Base-by-base conservation (phyloP, 164 flowering plant species). In the Dillenia suffruticosa region DNA sequence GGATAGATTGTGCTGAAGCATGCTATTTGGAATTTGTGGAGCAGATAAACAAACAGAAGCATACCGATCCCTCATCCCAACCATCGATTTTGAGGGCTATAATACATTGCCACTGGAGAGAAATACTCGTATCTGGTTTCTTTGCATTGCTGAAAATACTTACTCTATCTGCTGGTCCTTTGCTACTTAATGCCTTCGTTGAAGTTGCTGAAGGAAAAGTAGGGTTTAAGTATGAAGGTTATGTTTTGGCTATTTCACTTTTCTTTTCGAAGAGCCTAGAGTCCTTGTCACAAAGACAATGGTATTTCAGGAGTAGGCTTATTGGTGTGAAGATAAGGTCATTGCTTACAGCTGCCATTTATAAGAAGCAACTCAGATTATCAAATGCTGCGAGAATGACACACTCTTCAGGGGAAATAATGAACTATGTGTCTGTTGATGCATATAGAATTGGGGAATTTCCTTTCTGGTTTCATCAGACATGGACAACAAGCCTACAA, bases 401-500 rank as follows among this genome's bases (percentile, higher is more conserved):
- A 9, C 78, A 79, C 50, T 79, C 83, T 1, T 53, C 69, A 15
- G 85, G 81, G 24, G 81, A 81, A 64, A 81, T 81, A 48, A 73
- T 71, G 76, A 80, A 73, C 56, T 80, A 77, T 58, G 81, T 73
- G 1, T 72, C 75, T 10, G 79, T 76, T 9, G 84, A 81, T 72
- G 82, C 80, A 46, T 74, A 74, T 53, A 60, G 82, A 16, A 74
- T 81, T 13, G 85, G 85, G 16, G 82, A 78, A 47, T 78, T 78
- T 55, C 82, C 85, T 6, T 76, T 52, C 50, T 81, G 79, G 81
- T 79, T 75, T 65, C 83, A 76, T 62, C 87, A 78, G 57, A 77
- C 61, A n/a, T 82, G 87, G 87, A 76, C 82, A 0, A 82, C 84
- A 2, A 69, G 62, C 59, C 74, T 82, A 15, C 84, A 82, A 54